phyloP scores from a whole-genome alignment of 805 yeast species.

The Cyberlindnera xylosilytica region DNA sequence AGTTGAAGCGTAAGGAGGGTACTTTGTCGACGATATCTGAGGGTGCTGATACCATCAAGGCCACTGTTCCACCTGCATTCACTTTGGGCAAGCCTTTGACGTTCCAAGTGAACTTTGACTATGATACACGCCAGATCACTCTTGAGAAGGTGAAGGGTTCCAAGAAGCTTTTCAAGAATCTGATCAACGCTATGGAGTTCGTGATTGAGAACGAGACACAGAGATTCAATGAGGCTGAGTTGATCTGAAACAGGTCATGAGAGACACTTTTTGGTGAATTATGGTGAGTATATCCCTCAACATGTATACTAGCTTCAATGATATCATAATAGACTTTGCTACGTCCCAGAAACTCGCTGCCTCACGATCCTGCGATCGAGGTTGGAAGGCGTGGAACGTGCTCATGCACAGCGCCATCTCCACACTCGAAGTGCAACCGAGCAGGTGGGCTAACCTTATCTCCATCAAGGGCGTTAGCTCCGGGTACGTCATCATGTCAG shows the following conservation, averaged over 20 bases:
- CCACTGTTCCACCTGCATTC: slow-evolving; percentile 44
- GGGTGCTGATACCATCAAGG: slow-evolving; percentile 41
- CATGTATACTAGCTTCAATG: background rate
- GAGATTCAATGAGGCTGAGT: slow-evolving; percentile 13
- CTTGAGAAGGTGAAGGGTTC: slow-evolving; percentile 44
- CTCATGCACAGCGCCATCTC: too few species aligned
- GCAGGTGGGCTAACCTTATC: too few species aligned
- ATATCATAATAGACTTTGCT: too few species aligned
- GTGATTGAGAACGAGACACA: slow-evolving; percentile 43
- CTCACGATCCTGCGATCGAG: too few species aligned
- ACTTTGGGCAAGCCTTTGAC: slow-evolving; percentile 44
- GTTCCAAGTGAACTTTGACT: slow-evolving; percentile 43
- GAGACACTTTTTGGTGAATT: background rate
- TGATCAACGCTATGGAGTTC: slow-evolving; percentile 40
- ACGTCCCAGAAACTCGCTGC: too few species aligned
- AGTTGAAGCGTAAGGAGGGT: slow-evolving; percentile 48
- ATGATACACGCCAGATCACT: slow-evolving; percentile 36
- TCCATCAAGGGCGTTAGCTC: too few species aligned
- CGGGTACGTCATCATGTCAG: too few species aligned
- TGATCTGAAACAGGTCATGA: background rate
- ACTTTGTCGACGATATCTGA: slow-evolving; percentile 44
- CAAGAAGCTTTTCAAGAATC: slow-evolving; percentile 41
- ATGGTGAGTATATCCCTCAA: background rate
- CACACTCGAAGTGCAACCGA: too few species aligned
- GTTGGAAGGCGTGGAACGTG: too few species aligned